A percentile compares a stretch with the other conserved stretches of the same genome.
phyloP scores from a whole-genome alignment of 768 basidiomycete genomes.

The Amanita subjunquillea region DNA sequence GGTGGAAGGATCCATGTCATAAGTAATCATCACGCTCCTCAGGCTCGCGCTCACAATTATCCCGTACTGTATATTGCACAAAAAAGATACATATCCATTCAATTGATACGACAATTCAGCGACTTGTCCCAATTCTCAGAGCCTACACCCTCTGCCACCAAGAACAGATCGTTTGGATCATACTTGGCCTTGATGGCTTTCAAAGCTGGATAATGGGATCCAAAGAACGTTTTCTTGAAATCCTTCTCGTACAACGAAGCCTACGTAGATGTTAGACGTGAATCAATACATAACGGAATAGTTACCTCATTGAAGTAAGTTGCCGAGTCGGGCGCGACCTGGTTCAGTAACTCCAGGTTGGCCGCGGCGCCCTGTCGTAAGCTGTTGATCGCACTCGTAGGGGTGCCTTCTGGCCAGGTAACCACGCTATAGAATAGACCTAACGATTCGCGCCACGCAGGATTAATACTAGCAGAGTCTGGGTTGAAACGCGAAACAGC shows the following conservation, averaged over 20 bases:
- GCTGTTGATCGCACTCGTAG: not conserved
- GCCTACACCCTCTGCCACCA: constrained; percentile 36
- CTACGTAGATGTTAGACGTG: constrained; percentile 13
- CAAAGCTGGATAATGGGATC: constrained; percentile 28
- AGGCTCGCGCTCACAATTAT: too few species aligned
- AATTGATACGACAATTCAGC: not conserved
- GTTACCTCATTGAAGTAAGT: constrained; percentile 1
- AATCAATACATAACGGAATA: not conserved
- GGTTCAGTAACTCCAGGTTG: not conserved
- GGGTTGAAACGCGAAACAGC: constrained; percentile 8
- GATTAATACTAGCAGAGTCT: not conserved
- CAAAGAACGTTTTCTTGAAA: constrained; percentile 33
- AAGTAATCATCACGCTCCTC: too few species aligned
- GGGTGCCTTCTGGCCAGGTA: not conserved
- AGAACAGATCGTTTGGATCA: constrained; percentile 34
- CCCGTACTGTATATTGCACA: too few species aligned
- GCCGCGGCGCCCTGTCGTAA: not conserved
- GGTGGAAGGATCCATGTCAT: too few species aligned
- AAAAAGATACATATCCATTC: not conserved
- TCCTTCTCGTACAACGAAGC: constrained; percentile 32
- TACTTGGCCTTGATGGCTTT: constrained; percentile 32
- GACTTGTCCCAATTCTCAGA: constrained; percentile 37
- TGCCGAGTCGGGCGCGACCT: not conserved
- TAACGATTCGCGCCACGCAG: not conserved
- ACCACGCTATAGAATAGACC: not conserved